Evolutionary conservation across 2,329 filamentous ascomycete species (phyloP), one percentile per base, ranked within the genome.

Genomic region (Lecanoromycetidae sp.): DNA sequence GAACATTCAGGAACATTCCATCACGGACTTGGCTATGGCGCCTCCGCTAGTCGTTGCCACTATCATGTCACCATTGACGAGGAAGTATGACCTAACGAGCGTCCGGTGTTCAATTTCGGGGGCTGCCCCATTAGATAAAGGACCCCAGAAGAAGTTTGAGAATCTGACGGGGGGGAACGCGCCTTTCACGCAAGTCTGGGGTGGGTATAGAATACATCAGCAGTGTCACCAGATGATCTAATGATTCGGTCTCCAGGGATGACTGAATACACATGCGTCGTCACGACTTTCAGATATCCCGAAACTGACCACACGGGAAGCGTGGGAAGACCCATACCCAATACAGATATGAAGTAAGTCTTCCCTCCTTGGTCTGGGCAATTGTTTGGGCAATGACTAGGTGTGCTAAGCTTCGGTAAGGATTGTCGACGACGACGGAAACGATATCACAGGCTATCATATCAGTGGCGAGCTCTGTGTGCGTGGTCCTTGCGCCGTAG

Each of bases 361-460:
- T 19, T 40, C 6, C n/a, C 61, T 61, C 2, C n/a, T 12, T 10
- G 23, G 9, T 7, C 4, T 23, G 17, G 13, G 22, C 6, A 25
- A 1, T 2, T 23, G 13, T 2, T 29, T 10, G n/a, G 9, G 17
- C 5, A 10, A 6, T 19, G 5, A n/a, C 22, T 17, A 13, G 22
- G n/a, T 15, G 26, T 32, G 30, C n/a, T 37, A 23, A 42, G 25
- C 8, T 22, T 27, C 36, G 17, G 27, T 13, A 12, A 74, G 71
- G 50, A 59, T 80, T 0, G 65, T 80, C 3, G 74, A 80, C 55
- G 74, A 79, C 9, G 57, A 69, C 1, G 74, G 71, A 0, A 67
- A 63, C 0, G 74, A 79, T 46, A 71, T 79, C 35, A 70, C 71
- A 0, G 68, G 58, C 1, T 72, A 65, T 39, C 64, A 65, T 19